Conservation (phyloP, 345 rosid species). For the Durio zibethinus region DNA sequence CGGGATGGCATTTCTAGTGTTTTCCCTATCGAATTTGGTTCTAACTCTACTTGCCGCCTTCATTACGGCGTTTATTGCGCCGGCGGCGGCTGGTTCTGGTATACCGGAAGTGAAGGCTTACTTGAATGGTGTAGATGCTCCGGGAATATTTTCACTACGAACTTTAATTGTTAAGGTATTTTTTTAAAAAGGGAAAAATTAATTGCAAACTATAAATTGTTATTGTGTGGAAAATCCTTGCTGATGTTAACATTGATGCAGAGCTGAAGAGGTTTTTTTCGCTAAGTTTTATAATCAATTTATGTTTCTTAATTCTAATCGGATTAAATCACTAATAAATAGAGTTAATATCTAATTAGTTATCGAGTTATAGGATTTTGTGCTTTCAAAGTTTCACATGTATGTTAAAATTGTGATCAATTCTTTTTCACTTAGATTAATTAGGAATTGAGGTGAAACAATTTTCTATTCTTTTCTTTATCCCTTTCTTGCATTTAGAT, state of each 20-base stretch:
- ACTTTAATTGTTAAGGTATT: slow-evolving; percentile 74
- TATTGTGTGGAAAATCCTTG: background rate
- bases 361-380: background rate
- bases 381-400: background rate
- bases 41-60: slow-evolving; percentile 67
- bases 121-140: slow-evolving; percentile 93
- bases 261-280: background rate
- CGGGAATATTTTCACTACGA: slow-evolving; percentile 61
- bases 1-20: slow-evolving; percentile 62
- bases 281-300: background rate
- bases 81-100: slow-evolving; percentile 95
- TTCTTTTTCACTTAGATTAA: background rate
- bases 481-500: background rate
- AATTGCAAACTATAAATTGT: background rate
- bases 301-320: background rate
- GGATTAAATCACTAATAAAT: background rate
- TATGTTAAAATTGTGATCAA: background rate
- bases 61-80: slow-evolving; percentile 63
- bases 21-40: slow-evolving; percentile 58
- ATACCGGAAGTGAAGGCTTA: slow-evolving; percentile 96
- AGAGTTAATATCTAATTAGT: background rate
- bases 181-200: background rate
- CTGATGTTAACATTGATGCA: slow-evolving; percentile 3
- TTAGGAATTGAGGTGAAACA: background rate
- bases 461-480: background rate